Base-by-base conservation (phyloP, 2,329 filamentous ascomycete species). In the Esteya vermicola region DNA sequence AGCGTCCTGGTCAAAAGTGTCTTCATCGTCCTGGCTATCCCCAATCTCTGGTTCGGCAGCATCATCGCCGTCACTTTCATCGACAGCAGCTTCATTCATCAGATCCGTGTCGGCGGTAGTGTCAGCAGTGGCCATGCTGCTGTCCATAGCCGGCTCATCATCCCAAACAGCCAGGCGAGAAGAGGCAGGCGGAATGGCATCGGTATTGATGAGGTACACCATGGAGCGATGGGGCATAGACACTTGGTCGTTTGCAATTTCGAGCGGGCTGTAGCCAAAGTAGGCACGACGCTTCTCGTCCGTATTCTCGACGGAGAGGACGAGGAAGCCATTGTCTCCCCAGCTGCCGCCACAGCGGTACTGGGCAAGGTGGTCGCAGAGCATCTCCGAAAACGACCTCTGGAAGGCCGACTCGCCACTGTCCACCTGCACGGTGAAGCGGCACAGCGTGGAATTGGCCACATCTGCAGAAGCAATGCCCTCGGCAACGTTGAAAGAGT, bases 271-370 rank as follows among this genome's bases (percentile, higher is more conserved):
- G 37, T 50, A 52, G 19, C 36, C 43, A 30, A 54, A 51, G 36
- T 48, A 53, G 2, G 49, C 48, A 19, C 46, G 46, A 16, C 33
- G 42, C 8, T 34, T 31, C 4, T 36, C 19, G 1, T 27, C 28
- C 2, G 43, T 19, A 34, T 53, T 47, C 23, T 49, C 49, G 7
- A 49, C 22, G 2, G 48, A 47, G 3, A 54, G 27, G 9, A 49
- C 45, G 40, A 50, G 41, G 39, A 48, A 51, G 6, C 45, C 45
- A 23, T 37, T 33, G 23, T 33, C 20, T 35, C 48, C 43, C 43
- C 45, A 54, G 16, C 44, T 47, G 27, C 46, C 48, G 28, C 45
- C 48, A 32, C 48, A 33, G 20, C 18, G 35, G 41, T 50, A 51
- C 3, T 43, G 30, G 25, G 40, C 16, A 4, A 38, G 31, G 1